Evolutionary conservation across 139 green algal species (phyloP).

Genomic region (Micractinium sp.): DNA sequence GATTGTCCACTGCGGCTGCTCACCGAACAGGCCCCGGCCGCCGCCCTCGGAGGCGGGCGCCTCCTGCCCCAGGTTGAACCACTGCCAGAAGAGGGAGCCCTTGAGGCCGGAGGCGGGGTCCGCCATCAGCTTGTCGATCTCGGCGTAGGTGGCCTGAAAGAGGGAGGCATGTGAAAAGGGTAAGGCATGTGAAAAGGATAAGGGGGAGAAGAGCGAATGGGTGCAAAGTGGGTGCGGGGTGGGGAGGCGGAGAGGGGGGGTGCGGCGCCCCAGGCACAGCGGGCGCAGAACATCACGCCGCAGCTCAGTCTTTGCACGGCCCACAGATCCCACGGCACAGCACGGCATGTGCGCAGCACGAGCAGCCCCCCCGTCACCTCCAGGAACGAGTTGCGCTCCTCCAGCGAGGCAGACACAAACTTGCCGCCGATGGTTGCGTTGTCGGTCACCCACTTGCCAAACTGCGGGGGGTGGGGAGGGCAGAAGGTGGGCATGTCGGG

Average conservation of each 20-base stretch:
- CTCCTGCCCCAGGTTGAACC: constrained; percentile 57
- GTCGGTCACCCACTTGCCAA: constrained; percentile 40
- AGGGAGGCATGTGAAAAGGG: no score
- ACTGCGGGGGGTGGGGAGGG: not conserved
- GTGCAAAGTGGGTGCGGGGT: not conserved
- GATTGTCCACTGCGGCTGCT: no score
- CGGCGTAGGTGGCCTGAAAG: not conserved
- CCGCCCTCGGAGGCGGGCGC: constrained; percentile 51
- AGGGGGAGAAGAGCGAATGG: not conserved
- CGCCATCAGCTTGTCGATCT: constrained; percentile 4
- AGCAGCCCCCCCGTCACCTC: not conserved
- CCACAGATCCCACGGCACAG: not conserved
- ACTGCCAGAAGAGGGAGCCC: constrained; percentile 74
- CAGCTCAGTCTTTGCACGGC: not conserved
- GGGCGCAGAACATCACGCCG: no score
- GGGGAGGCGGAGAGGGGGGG: not conserved
- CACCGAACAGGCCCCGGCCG: constrained; percentile 55
- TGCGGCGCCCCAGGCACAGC: not conserved
- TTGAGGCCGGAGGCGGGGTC: constrained; percentile 2
- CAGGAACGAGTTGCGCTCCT: constrained; percentile 41
- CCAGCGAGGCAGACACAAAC: constrained; percentile 15
- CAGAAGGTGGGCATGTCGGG: not conserved
- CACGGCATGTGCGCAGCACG: not conserved
- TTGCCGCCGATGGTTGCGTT: constrained; percentile 32
- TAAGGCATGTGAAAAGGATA: no score